Conservation (phyloP, 1,139 yeast species). For the Saccharomyces pastorianus region DNA sequence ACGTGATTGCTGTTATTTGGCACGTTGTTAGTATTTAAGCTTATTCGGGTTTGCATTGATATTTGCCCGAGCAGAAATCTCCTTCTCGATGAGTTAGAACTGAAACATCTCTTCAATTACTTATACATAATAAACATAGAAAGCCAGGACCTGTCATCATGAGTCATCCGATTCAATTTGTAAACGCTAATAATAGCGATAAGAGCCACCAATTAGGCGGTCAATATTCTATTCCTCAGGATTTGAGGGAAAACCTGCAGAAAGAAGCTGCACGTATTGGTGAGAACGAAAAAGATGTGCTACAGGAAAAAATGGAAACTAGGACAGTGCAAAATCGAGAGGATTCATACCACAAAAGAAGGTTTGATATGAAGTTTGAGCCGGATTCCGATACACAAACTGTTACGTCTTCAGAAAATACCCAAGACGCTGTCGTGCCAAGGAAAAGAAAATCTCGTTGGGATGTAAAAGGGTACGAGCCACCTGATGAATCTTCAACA, state of each 20-base stretch:
- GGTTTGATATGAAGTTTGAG: constrained; percentile 31
- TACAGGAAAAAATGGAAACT: constrained; percentile 29
- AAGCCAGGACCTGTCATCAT: not conserved
- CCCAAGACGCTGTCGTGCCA: constrained; percentile 17
- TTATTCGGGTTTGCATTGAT: not conserved
- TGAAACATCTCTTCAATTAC: not conserved
- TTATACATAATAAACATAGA: not conserved
- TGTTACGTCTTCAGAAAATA: constrained; percentile 16
- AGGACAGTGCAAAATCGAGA: constrained; percentile 34
- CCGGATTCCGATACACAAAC: not conserved
- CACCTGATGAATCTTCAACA: constrained; percentile 32
- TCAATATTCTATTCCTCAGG: constrained; percentile 34
- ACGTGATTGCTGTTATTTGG: not conserved
- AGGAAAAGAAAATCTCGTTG: constrained; percentile 28
- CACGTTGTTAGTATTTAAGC: not conserved
- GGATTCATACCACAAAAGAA: constrained; percentile 37
- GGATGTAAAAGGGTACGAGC: constrained; percentile 31
- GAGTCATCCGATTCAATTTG: not conserved
- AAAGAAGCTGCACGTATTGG: constrained; percentile 30
- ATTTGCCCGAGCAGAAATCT: not conserved
- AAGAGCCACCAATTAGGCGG: constrained; percentile 18
- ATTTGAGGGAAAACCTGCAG: constrained; percentile 27
- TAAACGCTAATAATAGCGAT: constrained; percentile 3
- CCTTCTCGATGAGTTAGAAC: not conserved
- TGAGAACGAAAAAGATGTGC: constrained; percentile 28